A percentile compares a stretch with the other conserved stretches of the same genome.
Evolutionary conservation across 73 alveolate species (phyloP).

Genomic region (Paramecium octaurelia): DNA sequence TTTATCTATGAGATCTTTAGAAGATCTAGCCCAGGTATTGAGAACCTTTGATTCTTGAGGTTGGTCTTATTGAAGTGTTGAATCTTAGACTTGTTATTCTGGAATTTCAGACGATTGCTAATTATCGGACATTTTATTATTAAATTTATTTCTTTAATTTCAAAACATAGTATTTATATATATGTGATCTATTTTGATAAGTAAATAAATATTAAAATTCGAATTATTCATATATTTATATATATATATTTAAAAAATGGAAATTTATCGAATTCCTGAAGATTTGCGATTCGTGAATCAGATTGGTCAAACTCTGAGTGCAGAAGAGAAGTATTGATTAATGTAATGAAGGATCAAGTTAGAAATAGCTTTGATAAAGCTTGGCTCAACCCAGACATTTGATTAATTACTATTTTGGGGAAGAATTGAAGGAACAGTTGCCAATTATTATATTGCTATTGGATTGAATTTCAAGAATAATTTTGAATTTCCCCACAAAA

Average conservation of each 20-base stretch:
- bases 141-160: background rate
- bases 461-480: conserved; percentile 88
- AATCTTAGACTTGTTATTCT: background rate
- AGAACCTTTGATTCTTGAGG: conserved; percentile 16
- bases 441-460: conserved; percentile 93
- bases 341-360: conserved; percentile 27
- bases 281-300: conserved; percentile 50
- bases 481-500: conserved; percentile 91
- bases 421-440: conserved; percentile 89
- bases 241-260: conserved; percentile 34
- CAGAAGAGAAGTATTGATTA: conserved; percentile 53
- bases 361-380: conserved; percentile 49
- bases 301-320: conserved; percentile 55
- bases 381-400: conserved; percentile 31
- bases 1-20: conserved; percentile 4
- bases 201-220: background rate
- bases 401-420: conserved; percentile 97
- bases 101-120: background rate
- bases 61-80: background rate
- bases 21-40: background rate
- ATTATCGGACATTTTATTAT: conserved; percentile 14
- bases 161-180: background rate
- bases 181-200: background rate
- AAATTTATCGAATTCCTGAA: conserved; percentile 55
- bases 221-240: background rate